phyloP scores from a whole-genome alignment of 331 rosid species.

The Rosa hybrid region DNA sequence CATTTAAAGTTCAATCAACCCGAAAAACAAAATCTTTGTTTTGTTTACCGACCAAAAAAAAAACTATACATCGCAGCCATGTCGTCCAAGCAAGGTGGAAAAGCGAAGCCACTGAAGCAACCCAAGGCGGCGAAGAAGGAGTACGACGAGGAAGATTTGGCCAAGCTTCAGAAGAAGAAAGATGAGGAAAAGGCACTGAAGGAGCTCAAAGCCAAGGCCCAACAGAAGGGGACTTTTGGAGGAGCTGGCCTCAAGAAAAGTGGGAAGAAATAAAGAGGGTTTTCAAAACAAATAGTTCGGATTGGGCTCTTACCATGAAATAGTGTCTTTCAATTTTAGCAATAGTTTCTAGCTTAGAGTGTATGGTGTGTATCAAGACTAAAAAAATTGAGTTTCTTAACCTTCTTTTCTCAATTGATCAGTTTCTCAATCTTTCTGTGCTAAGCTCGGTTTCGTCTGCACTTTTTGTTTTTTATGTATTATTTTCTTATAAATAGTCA shows the following conservation, averaged over 20 bases:
- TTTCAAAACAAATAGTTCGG: constrained; percentile 3
- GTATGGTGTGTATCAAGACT: background rate
- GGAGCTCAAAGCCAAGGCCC: constrained; percentile 83
- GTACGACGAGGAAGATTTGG: constrained; percentile 83
- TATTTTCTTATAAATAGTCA: background rate
- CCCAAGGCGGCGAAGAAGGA: constrained; percentile 87
- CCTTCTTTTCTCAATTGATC: background rate
- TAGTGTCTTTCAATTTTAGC: background rate
- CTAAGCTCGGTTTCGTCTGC: background rate
- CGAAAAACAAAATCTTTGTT: background rate
- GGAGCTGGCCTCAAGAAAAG: constrained; percentile 96
- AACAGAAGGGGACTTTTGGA: constrained; percentile 72
- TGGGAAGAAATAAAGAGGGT: constrained; percentile 69
- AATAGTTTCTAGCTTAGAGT: background rate
- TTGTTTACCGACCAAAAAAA: background rate
- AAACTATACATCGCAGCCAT: constrained; percentile 46
- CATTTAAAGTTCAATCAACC: background rate
- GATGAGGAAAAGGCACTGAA: constrained; percentile 92
- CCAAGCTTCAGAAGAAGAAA: constrained; percentile 84
- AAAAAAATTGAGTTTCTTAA: background rate
- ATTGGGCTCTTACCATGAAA: background rate
- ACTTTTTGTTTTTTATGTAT: background rate
- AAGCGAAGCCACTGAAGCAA: constrained; percentile 94
- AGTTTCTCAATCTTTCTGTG: background rate
- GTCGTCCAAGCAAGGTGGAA: constrained; percentile 93